Base-by-base conservation (phyloP, 306 rosid genomes). In the Begonia loranthoides region DNA sequence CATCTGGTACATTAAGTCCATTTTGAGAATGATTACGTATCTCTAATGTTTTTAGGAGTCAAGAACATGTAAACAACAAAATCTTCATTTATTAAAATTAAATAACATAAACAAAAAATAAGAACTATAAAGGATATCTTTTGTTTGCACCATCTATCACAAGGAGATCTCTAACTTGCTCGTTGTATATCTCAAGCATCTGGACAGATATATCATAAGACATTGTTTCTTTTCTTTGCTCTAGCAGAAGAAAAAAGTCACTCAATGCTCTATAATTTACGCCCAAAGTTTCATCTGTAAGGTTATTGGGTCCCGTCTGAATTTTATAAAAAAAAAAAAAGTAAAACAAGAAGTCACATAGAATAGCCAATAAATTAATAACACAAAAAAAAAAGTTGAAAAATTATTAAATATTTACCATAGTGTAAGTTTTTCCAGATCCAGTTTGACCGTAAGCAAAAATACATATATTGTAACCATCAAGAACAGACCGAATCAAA, bases 381-480 rank as follows among this genome's bases (percentile, higher is more conserved):
- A 57, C 17, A 48, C 11, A 14, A 19, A 19, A 1, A 28, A 28
- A 28, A 28, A 28, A 4, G 36, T 9, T 50, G 21, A 46, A 0
- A 14, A 59, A 36, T 1, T 14, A 11, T 10, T 11, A 16, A 9
- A 59, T 34, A 24, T 19, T 12, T 69, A 92, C 99, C 99, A 92
- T 92, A 10, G 99, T 92, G 65, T 47, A 66, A 43, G 99, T 92
- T 73, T 92, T 92, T 67, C 99, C 99, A 15, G 99, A 86, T 57
- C 99, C 96, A 13, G 96, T 92, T 64, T 87, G 99, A 53, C 99
- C 99, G 55, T 92, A 87, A 28, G 96, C 99, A 73, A 92, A 92
- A 73, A 92, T 83, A 46, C 99, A 86, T n/a, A 92, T 89, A 52
- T 92, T 86, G 72, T 69, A 92, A 11, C 99, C 99, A 68, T 86